phyloP scores from a whole-genome alignment of 2,329 filamentous ascomycete species.

The Simplicillium sp. region DNA sequence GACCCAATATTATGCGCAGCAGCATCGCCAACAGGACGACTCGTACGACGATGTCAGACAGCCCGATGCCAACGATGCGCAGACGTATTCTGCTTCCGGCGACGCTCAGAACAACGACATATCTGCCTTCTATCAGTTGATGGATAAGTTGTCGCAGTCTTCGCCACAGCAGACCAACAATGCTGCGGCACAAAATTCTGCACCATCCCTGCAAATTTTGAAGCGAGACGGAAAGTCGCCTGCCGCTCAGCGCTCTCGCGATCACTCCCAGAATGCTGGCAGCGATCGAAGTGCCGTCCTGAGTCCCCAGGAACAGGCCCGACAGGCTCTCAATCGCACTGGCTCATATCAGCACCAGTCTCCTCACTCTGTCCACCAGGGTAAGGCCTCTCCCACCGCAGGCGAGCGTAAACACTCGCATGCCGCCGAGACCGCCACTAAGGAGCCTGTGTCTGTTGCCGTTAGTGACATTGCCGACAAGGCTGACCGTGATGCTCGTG shows the following conservation, averaged over 20 bases:
- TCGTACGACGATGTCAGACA: too few species aligned
- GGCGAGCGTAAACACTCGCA: slow-evolving; percentile 14
- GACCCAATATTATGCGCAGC: not conserved
- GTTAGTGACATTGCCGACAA: slow-evolving; percentile 53
- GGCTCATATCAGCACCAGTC: slow-evolving; percentile 14
- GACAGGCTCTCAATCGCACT: slow-evolving; percentile 25
- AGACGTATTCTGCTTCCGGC: slow-evolving; percentile 8
- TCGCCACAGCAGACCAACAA: slow-evolving; percentile 29
- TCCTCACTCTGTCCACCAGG: slow-evolving; percentile 13
- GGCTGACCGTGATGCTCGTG: slow-evolving; percentile 47
- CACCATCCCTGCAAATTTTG: slow-evolving; percentile 35
- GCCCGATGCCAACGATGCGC: not conserved
- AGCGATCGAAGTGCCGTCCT: slow-evolving; percentile 32
- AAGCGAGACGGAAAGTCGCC: slow-evolving; percentile 38
- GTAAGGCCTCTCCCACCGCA: slow-evolving; percentile 18
- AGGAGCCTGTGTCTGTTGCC: slow-evolving; percentile 63
- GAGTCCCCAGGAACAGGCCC: slow-evolving; percentile 33
- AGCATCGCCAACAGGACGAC: too few species aligned
- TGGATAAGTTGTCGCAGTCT: slow-evolving; percentile 25
- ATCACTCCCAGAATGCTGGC: slow-evolving; percentile 25
- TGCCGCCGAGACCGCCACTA: slow-evolving; percentile 18
- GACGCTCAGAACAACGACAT: slow-evolving; percentile 30
- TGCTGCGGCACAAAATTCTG: slow-evolving; percentile 14
- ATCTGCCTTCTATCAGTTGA: slow-evolving; percentile 26
- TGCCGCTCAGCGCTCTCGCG: slow-evolving; percentile 24